These are phyloP conservation scores for Cryptococcus sp. DNA, from an alignment of 1,284 basidiomycete species.

Conservation along the genomic window DNA sequence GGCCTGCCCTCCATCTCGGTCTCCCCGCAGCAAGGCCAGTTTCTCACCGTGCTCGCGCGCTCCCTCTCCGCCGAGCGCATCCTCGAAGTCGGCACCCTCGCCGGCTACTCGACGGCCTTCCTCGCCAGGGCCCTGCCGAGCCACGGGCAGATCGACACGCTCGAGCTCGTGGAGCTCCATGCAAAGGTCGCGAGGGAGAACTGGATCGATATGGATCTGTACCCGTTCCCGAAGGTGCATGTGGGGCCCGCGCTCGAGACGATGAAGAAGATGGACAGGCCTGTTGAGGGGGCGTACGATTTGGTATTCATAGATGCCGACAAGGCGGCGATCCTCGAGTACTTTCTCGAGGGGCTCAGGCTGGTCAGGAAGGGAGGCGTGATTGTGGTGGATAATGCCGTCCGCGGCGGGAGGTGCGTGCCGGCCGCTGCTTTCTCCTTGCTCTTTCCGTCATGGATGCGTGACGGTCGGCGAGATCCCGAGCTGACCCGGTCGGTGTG, in stretches of 20 bases:
- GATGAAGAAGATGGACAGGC: slow-evolving; percentile 19
- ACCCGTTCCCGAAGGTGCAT: slow-evolving; percentile 41
- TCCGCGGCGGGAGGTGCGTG: slow-evolving; percentile 37
- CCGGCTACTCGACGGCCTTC: slow-evolving; percentile 42
- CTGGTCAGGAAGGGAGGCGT: slow-evolving; percentile 37
- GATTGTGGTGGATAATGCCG: slow-evolving; percentile 41
- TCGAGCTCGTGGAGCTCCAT: slow-evolving; percentile 33
- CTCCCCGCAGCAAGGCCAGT: slow-evolving; percentile 36
- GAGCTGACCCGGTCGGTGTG: too few relatives aligned
- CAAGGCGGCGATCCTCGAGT: slow-evolving; percentile 34
- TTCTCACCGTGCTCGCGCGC: slow-evolving; percentile 36
- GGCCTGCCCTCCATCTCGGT: slow-evolving; percentile 37
- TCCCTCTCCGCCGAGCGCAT: slow-evolving; percentile 33
- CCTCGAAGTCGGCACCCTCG: slow-evolving; percentile 43
- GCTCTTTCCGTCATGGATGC: too few relatives aligned
- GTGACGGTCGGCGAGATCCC: neutral
- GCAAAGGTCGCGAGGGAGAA: slow-evolving; percentile 37
- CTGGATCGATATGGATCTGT: slow-evolving; percentile 39
- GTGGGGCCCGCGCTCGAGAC: slow-evolving; percentile 32
- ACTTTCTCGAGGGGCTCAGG: slow-evolving; percentile 36
- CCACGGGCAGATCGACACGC: slow-evolving; percentile 43
- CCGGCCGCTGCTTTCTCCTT: neutral
- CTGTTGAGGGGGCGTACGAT: slow-evolving; percentile 34
- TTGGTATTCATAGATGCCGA: slow-evolving; percentile 46
- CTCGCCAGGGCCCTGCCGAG: slow-evolving; percentile 33